Conservation (phyloP, 441 rosid genomes). For the Gossypium gossypioides region DNA sequence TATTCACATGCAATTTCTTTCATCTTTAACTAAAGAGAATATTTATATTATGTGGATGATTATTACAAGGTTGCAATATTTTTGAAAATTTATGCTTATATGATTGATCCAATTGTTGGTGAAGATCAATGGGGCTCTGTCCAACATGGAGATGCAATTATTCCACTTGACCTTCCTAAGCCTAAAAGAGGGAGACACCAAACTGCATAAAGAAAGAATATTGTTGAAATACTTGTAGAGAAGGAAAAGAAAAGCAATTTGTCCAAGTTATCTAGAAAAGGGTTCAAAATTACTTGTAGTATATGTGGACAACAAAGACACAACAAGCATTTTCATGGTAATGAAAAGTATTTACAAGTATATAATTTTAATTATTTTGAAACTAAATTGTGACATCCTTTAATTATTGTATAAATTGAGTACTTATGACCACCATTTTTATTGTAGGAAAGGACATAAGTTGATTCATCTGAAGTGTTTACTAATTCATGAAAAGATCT, state of each 20-base stretch:
- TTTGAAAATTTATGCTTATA: not conserved
- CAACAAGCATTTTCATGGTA: not conserved
- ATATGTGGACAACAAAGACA: not conserved
- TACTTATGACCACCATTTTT: no score
- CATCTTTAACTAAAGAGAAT: not conserved
- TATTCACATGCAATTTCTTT: not conserved
- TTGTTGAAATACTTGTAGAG: not conserved
- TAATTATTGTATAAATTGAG: no score
- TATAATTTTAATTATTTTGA: no score
- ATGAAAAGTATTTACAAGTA: no score
- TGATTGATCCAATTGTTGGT: not conserved
- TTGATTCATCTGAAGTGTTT: no score
- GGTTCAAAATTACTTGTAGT: not conserved
- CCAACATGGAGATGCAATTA: not conserved
- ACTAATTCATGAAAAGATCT: no score
- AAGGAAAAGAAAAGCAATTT: not conserved
- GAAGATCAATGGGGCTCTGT: not conserved
- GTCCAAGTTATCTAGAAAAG: not conserved
- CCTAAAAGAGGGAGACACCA: not conserved
- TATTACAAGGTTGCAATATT: not conserved
- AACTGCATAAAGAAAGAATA: not conserved
- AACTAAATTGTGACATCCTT: no score
- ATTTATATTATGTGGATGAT: not conserved
- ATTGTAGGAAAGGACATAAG: no score
- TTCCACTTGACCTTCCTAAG: not conserved